Evolutionary conservation across 495 filamentous ascomycete species (phyloP).

Genomic region (Talaromyces nanjingensis): DNA sequence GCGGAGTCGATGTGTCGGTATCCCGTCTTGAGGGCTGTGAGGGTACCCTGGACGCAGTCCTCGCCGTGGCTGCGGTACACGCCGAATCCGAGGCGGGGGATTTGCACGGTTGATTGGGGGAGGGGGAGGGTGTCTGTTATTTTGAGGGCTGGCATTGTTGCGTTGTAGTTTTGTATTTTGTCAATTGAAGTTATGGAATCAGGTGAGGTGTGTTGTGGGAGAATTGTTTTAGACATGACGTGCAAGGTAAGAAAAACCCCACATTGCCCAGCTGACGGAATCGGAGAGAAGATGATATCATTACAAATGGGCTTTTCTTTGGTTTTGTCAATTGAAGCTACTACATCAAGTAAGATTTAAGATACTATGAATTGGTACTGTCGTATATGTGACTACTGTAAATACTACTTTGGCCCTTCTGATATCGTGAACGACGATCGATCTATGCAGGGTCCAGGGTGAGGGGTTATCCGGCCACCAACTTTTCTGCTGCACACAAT

Average conservation of each 20-base stretch:
- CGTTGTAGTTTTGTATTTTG: not conserved
- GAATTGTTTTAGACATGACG: not conserved
- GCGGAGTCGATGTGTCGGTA: conserved; percentile 73
- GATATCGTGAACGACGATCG: not conserved
- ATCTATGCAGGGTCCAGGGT: not conserved
- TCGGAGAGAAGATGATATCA: not conserved
- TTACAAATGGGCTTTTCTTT: not conserved
- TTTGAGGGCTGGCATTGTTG: conserved; percentile 28
- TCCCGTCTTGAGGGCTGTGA: conserved; percentile 54
- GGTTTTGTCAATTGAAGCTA: too few species aligned
- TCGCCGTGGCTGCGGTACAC: conserved; percentile 53
- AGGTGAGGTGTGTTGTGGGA: not conserved
- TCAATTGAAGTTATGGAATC: not conserved
- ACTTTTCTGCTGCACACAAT: not conserved
- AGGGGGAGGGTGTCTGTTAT: conserved; percentile 49
- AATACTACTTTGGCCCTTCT: not conserved
- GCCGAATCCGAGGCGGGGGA: conserved; percentile 69
- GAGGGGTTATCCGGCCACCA: not conserved
- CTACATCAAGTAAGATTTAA: too few species aligned
- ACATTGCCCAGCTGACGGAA: not conserved
- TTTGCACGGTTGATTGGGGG: conserved; percentile 43
- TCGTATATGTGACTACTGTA: not conserved
- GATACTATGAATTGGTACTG: too few species aligned
- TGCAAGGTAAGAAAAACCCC: not conserved
- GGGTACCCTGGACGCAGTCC: conserved; percentile 48